Evolutionary conservation across 75 land plant species (phyloP), one percentile per base, ranked within the genome.

Genomic region (Cryptomeria japonica): DNA sequence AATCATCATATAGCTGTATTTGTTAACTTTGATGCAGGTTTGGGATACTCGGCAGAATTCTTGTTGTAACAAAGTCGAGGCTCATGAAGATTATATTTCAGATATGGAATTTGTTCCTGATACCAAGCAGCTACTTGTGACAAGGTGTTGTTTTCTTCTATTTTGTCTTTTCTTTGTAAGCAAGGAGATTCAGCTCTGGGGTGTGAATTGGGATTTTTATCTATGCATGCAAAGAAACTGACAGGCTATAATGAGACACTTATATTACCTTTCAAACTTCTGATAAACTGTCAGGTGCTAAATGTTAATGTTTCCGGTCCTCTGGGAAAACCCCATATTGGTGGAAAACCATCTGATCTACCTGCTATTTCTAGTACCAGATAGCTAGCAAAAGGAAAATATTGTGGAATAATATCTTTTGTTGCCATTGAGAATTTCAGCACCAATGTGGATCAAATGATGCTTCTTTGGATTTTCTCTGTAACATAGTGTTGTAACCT

Each of bases 31-130:
- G 53, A 11, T 58, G 49, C 84, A 95, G 98, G 95, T 98, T 39
- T 98, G 99, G 99, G 99, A 98, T 90, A 96, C 96, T 11, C 93
- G 99, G 34, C 99, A 98, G 82, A 96, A 94, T 83, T 80, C 89
- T 80, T 97, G 99, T 89, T 95, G 95, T 88, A 94, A 91, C 75
- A 86, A 90, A 51, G 95, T 97, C 87, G 53, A 93, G 70, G 95
- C 92, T 42, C 99, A 98, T 90, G 96, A 94, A 80, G 99, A 98
- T 16, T 98, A 95, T 86, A 89, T 98, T 70, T 95, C 99, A 18
- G 99, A 98, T 89, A 93, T 98, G 92, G 95, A 94, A 51, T 98
- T 92, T 91, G 95, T 92, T 4, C 85, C 95, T 34, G 93, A 89
- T 88, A 88, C 93, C 31, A 89, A 88, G 90, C 97, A 97, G 87